A percentile compares a stretch with the other conserved stretches of the same genome.
Evolutionary conservation across 1,139 yeast species (phyloP).

Genomic region (Lodderomyces oxycetoniae): DNA sequence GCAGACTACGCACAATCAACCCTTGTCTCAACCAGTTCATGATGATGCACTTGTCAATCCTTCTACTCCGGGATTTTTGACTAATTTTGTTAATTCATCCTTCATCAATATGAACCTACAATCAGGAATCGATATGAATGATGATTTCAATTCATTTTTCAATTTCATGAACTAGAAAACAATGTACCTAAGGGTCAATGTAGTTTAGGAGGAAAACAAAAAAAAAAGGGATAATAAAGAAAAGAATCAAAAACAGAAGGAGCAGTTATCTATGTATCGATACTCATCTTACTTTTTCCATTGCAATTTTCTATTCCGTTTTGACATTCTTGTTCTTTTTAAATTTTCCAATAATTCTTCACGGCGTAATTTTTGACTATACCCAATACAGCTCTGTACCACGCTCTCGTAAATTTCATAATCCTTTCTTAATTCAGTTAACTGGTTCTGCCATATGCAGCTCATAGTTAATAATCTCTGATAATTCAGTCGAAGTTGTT

Average conservation of each 20-base stretch:
- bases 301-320: not conserved
- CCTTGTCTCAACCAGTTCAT: conserved; percentile 1
- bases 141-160: conserved; percentile 32
- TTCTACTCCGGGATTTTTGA: conserved; percentile 31
- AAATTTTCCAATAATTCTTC: conserved; percentile 43
- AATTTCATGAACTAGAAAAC: conserved; percentile 18
- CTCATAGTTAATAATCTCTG: conserved; percentile 31
- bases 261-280: not conserved
- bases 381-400: conserved; percentile 66
- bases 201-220: not conserved
- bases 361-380: conserved; percentile 55
- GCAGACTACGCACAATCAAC: conserved; percentile 3
- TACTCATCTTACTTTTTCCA: conserved; percentile 11
- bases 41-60: conserved; percentile 12
- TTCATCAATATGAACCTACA: conserved; percentile 45
- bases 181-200: no score
- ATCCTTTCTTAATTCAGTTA: conserved; percentile 42
- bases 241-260: not conserved
- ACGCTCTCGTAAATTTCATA: conserved; percentile 65
- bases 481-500: conserved; percentile 26
- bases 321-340: conserved; percentile 21
- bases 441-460: conserved; percentile 47
- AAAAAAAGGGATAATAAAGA: not conserved
- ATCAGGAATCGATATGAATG: conserved; percentile 35
- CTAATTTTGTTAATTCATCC: conserved; percentile 44